Base-by-base conservation (phyloP, 1,139 yeast species). In the Candida frijolesensis region DNA sequence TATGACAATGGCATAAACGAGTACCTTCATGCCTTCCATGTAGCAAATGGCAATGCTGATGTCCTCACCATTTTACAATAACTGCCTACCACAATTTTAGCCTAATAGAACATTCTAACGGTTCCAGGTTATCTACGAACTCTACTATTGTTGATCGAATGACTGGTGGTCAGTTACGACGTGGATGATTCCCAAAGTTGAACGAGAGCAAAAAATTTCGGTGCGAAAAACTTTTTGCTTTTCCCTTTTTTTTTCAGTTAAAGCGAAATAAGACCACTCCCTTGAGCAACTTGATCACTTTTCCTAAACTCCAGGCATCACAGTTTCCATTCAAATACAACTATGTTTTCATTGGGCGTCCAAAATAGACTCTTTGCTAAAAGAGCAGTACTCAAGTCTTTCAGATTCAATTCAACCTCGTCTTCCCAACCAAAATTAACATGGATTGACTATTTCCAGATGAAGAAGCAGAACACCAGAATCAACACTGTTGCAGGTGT, bases 381-480 rank as follows among this genome's bases (percentile, higher is more conserved):
- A 44, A 50, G 42, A 32, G 40, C 48, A 9, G 14, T 43, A 34
- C 27, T 47, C 14, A 33, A 45, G n/a, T 42, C 35, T 9, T 15
- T 49, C 22, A 64, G 74, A 48, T 61, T 63, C 58, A 66, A 67
- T 56, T 44, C 60, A n/a, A 44, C 57, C 5, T 32, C 55, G 16
- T 15, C 45, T 10, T n/a, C 25, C n/a, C 38, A 47, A 11, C 49
- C 42, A 34, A 51, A 37, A 27, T 57, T 87, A 61, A 70, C 76
- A 48, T 94, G 99, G 99, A 79, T 81, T 45, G 86, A 89, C 47
- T 94, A 89, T 65, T 84, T 94, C 58, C 70, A 75, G 46, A 76
- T 92, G 64, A 83, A 96, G 63, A 87, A 87, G 63, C 83, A 83
- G 59, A 88, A 89, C 64, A 84, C 92, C 58, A 72, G 84, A 48